phyloP scores from a whole-genome alignment of 2,329 filamentous ascomycete genomes.

The Colletotrichum phormii region DNA sequence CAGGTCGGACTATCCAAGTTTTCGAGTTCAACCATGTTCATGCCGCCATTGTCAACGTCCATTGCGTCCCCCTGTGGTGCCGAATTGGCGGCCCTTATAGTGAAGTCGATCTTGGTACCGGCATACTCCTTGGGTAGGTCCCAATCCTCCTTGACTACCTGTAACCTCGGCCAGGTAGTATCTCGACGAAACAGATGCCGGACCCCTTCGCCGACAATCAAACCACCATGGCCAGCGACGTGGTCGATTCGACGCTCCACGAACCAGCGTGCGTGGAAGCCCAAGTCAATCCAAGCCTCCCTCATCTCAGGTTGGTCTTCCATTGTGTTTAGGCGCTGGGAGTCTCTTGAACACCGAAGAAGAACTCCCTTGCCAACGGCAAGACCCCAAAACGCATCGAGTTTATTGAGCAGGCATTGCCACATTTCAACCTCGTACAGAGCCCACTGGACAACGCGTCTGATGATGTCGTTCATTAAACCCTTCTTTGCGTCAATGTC shows the following conservation, averaged over 20 bases:
- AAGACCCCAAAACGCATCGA: background rate
- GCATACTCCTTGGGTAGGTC: background rate
- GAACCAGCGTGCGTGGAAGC: conserved; percentile 9
- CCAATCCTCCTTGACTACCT: background rate
- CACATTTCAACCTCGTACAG: background rate
- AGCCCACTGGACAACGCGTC: conserved; percentile 1
- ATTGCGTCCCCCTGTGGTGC: background rate
- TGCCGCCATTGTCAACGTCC: background rate
- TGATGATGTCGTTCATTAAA: conserved; percentile 22
- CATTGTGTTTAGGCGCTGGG: background rate
- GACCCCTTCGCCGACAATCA: background rate
- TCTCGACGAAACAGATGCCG: conserved; percentile 4
- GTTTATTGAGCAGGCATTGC: background rate
- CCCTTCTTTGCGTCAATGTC: conserved; percentile 29
- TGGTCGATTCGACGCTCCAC: background rate
- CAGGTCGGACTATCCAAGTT: background rate
- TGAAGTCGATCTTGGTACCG: background rate
- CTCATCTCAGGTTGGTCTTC: background rate
- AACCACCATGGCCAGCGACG: background rate
- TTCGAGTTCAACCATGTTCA: background rate
- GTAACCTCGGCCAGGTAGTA: background rate
- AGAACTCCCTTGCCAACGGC: background rate
- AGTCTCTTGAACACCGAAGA: background rate
- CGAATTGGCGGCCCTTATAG: background rate
- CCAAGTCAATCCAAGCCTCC: background rate